Conservation (phyloP, 441 rosid genomes). For the Corymbia citriodora region DNA sequence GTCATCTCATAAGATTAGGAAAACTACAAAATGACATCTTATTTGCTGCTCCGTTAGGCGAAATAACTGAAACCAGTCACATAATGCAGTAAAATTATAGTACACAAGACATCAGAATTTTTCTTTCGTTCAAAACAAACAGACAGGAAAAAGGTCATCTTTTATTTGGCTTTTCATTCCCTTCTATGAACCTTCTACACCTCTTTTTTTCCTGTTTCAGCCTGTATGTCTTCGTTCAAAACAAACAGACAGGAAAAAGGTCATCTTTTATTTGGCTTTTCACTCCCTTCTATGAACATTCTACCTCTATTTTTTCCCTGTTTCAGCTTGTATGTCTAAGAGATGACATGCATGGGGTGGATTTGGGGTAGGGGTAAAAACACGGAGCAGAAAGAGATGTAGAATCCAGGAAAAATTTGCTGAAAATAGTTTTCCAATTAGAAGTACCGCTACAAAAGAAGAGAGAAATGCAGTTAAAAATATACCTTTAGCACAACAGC, state of each 20-base stretch:
- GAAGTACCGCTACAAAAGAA: neutral
- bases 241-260: neutral
- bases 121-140: neutral
- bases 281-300: neutral
- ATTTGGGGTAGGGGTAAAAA: neutral
- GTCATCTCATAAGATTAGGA: neutral
- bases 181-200: neutral
- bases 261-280: neutral
- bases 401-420: neutral
- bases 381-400: neutral
- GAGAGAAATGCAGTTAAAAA: neutral
- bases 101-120: neutral
- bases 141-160: neutral
- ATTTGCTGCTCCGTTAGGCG: neutral
- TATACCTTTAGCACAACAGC: constrained; percentile 85
- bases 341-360: neutral
- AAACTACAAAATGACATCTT: neutral
- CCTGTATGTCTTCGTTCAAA: neutral
- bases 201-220: neutral
- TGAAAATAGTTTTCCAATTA: neutral
- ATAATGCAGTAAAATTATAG: neutral
- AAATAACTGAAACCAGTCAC: neutral
- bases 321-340: neutral
- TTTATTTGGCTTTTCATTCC: neutral
- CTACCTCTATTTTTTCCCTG: neutral